phyloP scores from a whole-genome alignment of 2,329 filamentous ascomycete species.

The Pseudogymnoascus sp. region DNA sequence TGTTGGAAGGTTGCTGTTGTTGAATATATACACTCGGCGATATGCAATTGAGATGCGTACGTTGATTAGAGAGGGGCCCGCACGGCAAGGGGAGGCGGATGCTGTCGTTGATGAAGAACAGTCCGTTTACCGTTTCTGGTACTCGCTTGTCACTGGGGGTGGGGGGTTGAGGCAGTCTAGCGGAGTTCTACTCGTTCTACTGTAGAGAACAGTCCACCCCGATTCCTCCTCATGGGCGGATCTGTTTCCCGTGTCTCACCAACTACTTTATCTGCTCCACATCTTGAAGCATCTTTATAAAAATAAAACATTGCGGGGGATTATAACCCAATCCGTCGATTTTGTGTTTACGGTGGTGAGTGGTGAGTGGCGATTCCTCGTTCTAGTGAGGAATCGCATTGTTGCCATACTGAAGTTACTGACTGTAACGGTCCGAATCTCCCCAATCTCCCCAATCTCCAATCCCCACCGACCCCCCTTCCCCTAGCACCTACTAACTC shows the following conservation, averaged over 20 bases:
- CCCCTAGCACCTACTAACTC: neutral
- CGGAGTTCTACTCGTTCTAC: neutral
- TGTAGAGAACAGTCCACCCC: neutral
- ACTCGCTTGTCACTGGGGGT: neutral
- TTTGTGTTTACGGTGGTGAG: neutral
- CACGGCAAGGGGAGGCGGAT: neutral
- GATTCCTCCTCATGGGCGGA: neutral
- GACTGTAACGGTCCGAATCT: neutral
- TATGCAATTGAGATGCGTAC: neutral
- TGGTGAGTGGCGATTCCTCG: neutral
- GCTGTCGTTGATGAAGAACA: neutral
- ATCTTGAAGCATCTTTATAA: neutral
- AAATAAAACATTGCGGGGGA: neutral
- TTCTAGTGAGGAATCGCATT: neutral
- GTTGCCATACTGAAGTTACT: neutral
- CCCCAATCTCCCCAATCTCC: neutral
- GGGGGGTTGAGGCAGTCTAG: neutral
- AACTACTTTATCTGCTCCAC: neutral
- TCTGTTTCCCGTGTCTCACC: slow-evolving; percentile 4
- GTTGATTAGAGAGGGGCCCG: neutral
- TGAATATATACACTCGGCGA: neutral
- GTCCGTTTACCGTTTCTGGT: neutral
- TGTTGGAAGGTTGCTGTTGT: neutral
- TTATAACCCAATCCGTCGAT: neutral
- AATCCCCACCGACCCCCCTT: neutral